Evolutionary conservation across 805 yeast species (phyloP).

Genomic region (Zygoascus bituminiphila): DNA sequence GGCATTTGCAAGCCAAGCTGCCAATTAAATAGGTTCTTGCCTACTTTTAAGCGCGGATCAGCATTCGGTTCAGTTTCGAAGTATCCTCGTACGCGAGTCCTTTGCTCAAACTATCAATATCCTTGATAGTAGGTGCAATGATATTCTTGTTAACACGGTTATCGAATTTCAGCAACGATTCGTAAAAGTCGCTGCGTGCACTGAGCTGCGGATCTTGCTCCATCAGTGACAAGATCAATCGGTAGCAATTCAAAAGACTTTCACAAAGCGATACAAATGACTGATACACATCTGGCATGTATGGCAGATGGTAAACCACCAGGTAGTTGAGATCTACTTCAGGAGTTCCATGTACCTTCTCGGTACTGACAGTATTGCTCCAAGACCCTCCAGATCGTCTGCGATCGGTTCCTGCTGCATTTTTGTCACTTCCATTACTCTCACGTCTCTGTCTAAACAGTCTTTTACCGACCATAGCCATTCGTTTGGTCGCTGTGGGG

Average conservation of each 20-base stretch:
- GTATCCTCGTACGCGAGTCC: slow-evolving; percentile 17
- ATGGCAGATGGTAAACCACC: slow-evolving; percentile 20
- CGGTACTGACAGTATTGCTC: neutral
- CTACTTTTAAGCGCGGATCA: slow-evolving; percentile 11
- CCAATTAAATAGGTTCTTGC: neutral
- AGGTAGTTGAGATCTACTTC: slow-evolving; percentile 15
- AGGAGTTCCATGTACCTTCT: neutral
- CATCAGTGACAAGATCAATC: slow-evolving; percentile 10
- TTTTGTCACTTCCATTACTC: neutral
- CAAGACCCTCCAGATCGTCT: neutral
- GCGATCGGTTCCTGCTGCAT: neutral
- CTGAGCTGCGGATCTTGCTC: neutral
- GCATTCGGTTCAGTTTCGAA: slow-evolving; percentile 14
- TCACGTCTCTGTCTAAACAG: neutral
- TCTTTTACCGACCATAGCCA: neutral
- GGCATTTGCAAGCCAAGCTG: neutral
- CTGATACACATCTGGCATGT: slow-evolving; percentile 22
- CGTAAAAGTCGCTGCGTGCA: slow-evolving; percentile 12
- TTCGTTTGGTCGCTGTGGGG: neutral
- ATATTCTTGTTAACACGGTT: slow-evolving; percentile 16
- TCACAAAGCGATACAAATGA: slow-evolving; percentile 22
- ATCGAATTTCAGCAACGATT: slow-evolving; percentile 18
- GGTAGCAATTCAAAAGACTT: slow-evolving; percentile 17
- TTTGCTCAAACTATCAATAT: slow-evolving; percentile 16
- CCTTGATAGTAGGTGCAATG: slow-evolving; percentile 19